Percentiles rank a stretch among this genome's conserved stretches.
phyloP scores from a whole-genome alignment of 83 land plant species.

The Picea abies region DNA sequence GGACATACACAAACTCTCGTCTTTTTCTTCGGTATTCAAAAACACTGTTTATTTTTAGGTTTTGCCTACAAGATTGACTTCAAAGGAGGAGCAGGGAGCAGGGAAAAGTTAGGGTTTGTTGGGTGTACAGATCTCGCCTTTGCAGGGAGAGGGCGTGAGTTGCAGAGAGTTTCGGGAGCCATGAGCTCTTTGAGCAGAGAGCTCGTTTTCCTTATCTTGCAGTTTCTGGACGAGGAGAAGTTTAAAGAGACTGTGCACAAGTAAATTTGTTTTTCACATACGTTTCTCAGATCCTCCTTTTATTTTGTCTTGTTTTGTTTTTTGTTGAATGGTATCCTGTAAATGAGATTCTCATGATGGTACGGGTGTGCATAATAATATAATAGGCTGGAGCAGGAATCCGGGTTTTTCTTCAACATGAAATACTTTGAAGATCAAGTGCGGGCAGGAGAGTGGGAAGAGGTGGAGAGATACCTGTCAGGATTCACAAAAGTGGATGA shows the following conservation, averaged over 20 bases:
- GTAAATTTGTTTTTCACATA: slow-evolving; percentile 2
- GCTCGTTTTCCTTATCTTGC: slow-evolving; percentile 38
- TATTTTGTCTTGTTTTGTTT: too few relatives aligned
- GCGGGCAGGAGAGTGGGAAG: slow-evolving; percentile 79
- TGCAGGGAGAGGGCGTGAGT: too few relatives aligned
- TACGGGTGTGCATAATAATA: neutral
- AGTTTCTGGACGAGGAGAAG: slow-evolving; percentile 46
- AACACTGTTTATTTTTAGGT: too few relatives aligned
- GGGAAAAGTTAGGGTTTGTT: too few relatives aligned
- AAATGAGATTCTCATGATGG: neutral
- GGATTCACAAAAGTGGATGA: slow-evolving; percentile 81
- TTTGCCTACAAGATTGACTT: too few relatives aligned
- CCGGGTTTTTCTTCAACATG: slow-evolving; percentile 76
- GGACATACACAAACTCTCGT: too few relatives aligned
- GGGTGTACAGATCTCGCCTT: too few relatives aligned
- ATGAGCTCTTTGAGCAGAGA: slow-evolving; percentile 37
- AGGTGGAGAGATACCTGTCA: slow-evolving; percentile 62
- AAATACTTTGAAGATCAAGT: slow-evolving; percentile 78
- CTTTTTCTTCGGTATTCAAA: too few relatives aligned
- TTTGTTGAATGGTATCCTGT: too few relatives aligned
- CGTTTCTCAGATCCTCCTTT: too few relatives aligned
- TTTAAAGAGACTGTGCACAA: slow-evolving; percentile 42
- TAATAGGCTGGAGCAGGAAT: slow-evolving; percentile 67
- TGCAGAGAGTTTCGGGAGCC: too few relatives aligned
- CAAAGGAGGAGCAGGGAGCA: too few relatives aligned